Evolutionary conservation across 768 basidiomycete species (phyloP).

Genomic region (Tricholoma terreum): DNA sequence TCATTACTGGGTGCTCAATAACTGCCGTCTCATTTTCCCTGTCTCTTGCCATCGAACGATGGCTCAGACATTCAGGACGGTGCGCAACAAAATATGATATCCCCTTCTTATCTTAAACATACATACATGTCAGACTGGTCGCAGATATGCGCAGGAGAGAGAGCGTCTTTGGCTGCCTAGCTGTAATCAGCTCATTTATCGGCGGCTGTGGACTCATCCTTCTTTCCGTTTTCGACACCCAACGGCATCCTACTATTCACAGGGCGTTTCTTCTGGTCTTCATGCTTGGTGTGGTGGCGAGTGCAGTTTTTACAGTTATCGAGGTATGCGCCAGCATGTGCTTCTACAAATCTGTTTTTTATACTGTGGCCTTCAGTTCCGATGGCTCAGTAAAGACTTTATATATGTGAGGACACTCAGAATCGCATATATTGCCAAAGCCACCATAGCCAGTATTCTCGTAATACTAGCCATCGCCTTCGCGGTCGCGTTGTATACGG

Average conservation of each 20-base stretch:
- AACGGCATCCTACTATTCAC: conserved; percentile 49
- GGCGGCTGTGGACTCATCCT: conserved; percentile 66
- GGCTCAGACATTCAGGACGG: conserved; percentile 64
- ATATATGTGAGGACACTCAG: conserved; percentile 40
- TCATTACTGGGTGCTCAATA: conserved; percentile 61
- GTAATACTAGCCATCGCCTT: conserved; percentile 65
- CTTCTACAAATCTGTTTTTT: not conserved
- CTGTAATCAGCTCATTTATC: conserved; percentile 57
- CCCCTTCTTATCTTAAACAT: not conserved
- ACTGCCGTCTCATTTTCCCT: conserved; percentile 62
- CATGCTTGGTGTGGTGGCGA: conserved; percentile 66
- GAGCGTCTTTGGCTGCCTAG: conserved; percentile 49
- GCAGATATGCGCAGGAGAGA: conserved; percentile 59
- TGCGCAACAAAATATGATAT: conserved; percentile 21
- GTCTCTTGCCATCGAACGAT: conserved; percentile 58
- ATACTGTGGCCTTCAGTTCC: conserved; percentile 39
- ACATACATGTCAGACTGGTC: conserved; percentile 41
- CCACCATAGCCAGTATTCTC: conserved; percentile 52
- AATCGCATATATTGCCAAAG: conserved; percentile 60
- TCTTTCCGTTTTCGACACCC: conserved; percentile 70
- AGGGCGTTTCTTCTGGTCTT: conserved; percentile 66
- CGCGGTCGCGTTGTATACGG: conserved; percentile 46
- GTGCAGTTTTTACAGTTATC: conserved; percentile 69
- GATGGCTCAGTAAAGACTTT: conserved; percentile 63
- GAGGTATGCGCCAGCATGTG: conserved; percentile 43